Conservation (phyloP, 192 early-diverging fungal genomes). For the Backusella liffmaniae region DNA sequence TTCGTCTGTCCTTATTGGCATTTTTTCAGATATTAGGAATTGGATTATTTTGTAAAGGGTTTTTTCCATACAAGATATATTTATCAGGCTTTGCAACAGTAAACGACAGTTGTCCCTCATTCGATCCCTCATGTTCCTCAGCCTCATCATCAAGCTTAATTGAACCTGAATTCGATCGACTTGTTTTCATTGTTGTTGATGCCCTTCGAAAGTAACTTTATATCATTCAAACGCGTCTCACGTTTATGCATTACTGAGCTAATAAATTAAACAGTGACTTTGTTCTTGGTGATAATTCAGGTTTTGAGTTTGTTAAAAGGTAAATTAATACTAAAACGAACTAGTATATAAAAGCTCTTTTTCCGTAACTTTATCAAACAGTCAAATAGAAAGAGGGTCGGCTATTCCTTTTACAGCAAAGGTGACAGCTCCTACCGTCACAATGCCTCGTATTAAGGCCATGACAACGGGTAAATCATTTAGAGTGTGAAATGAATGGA, state of each 20-base stretch:
- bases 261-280: conserved; percentile 55
- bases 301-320: conserved; percentile 60
- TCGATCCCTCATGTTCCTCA: background rate
- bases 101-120: conserved; percentile 31
- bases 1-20: conserved; percentile 12
- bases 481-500: too few species aligned
- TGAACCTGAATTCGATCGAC: conserved; percentile 48
- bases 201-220: conserved; percentile 62
- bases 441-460: conserved; percentile 73
- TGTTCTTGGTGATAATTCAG: conserved; percentile 64
- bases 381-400: conserved; percentile 47
- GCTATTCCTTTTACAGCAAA: conserved; percentile 54
- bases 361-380: background rate
- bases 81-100: conserved; percentile 59
- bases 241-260: background rate
- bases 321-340: conserved; percentile 14
- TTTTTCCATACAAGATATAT: conserved; percentile 77
- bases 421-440: conserved; percentile 73
- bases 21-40: conserved; percentile 61
- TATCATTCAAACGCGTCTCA: background rate
- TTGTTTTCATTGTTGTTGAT: conserved; percentile 74
- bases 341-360: background rate
- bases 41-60: conserved; percentile 65
- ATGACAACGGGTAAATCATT: conserved; percentile 62
- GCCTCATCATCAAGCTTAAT: background rate